phyloP scores from a whole-genome alignment of 1,139 yeast genomes.

The Geotrichum aggregatum region DNA sequence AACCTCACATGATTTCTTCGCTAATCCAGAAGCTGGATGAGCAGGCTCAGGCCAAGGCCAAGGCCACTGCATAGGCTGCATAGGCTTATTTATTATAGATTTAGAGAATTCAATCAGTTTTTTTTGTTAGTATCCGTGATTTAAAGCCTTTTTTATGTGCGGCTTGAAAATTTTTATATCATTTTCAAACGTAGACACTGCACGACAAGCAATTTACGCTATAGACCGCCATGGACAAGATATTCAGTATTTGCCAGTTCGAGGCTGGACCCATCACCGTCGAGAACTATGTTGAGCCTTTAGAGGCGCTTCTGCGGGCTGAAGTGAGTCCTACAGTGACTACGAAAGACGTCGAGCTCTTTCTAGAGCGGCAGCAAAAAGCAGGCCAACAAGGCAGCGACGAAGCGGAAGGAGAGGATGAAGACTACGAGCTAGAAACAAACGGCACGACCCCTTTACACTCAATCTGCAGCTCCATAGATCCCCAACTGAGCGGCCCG shows the following conservation, averaged over 20 bases:
- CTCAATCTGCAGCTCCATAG: slow-evolving; percentile 41
- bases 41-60: slow-evolving; percentile 1
- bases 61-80: no score
- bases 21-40: slow-evolving; percentile 12
- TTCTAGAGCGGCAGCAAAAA: slow-evolving; percentile 17
- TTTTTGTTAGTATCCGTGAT: no score
- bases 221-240: slow-evolving; percentile 19
- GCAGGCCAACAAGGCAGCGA: slow-evolving; percentile 40
- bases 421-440: slow-evolving; percentile 43
- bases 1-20: slow-evolving; percentile 18
- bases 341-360: slow-evolving; percentile 58
- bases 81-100: neutral
- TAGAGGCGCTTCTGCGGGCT: slow-evolving; percentile 48
- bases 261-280: slow-evolving; percentile 51
- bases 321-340: slow-evolving; percentile 85
- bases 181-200: no score
- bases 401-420: slow-evolving; percentile 38
- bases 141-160: no score
- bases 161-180: no score
- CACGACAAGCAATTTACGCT: no score
- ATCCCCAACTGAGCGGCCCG: slow-evolving; percentile 36
- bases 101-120: no score
- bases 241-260: slow-evolving; percentile 65
- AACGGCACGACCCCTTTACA: slow-evolving; percentile 77
- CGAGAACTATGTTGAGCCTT: slow-evolving; percentile 43